Base-by-base conservation (phyloP, 805 yeast species). In the Wickerhamiella allomyrinae region DNA sequence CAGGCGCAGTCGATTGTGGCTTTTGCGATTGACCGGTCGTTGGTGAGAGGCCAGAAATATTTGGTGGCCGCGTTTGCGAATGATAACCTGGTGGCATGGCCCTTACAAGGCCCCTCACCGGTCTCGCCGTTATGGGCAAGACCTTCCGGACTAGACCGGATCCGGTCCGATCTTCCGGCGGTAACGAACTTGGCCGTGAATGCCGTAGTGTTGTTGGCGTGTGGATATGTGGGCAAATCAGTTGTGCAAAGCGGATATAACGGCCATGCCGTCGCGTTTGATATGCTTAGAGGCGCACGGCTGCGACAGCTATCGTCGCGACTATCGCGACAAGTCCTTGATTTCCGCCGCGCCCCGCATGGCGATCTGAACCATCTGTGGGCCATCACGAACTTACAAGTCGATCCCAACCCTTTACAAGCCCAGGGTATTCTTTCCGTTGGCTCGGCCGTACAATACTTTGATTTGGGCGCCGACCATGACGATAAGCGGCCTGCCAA, bases 401-500 rank as follows among this genome's bases (percentile, higher is more conserved):
- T 57, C 7, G 60, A 57, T 42, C 48, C 56, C 2, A 48, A 58
- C 40, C 58, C 60, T 2, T 22, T 44, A 13, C 47, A 49, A 17
- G 50, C 58, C 20, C 57, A 58, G 8, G 59, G 56, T 8, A 27
- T 54, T 15, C 44, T 56, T 7, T 51, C 47, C 7, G 55, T 57
- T 7, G 46, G 53, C 8, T 50, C 55, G 5, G 54, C 55, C 2
- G 38, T 57, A 1, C 59, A 55, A 42, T 53, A 46, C 41, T 51
- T 57, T 36, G 60, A 58, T 41, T 39, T 57, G 21, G 60, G 59
- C 1, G 56, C 54, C 2, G 42, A 24, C 37, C 42, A 17, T 43
- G 50, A 10, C 36, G 49, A 49, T 42, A 43, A 47, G 39, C 43
- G 43, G 23, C 52, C 54, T n/a, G 46, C 49, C 27, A 44, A 33